Evolutionary conservation across 2,329 filamentous ascomycete species (phyloP), one percentile per base, ranked within the genome.

Genomic region (Rhynchosporium graminicola): DNA sequence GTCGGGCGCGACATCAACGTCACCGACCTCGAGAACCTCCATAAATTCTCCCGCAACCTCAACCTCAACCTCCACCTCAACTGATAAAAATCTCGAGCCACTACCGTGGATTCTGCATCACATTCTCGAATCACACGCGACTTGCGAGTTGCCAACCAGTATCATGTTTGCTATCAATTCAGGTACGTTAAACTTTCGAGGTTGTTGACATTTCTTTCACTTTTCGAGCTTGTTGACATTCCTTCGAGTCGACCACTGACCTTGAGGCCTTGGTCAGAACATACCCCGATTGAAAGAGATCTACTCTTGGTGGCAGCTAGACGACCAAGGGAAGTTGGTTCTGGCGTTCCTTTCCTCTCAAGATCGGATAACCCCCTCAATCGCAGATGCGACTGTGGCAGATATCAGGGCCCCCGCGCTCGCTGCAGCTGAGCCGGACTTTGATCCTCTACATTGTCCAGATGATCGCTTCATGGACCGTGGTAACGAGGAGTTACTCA

Each of bases 131-230:
- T 60, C 59, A 4, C 42, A 65, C 29, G 29, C 65, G 13, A 59
- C 63, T 2, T 57, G 55, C 33, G 67, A 71, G 54, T 48, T 72
- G 28, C 66, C 70, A 8, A 57, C 70, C 2, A 66, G 66, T n/a
- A 70, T 67, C 31, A 72, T 72, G 71, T 72, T 70, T 29, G 67
- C 68, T 5, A 70, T 70, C 54, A 72, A 72, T 60, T 57, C 68
- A 29, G 70, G 71, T 71, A 68, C n/a, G 67, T 50, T 43, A 10
- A 40, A 20, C 38, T 26, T 38, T 33, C 15, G 31, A 10, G 33
- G 38, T 28, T 51, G 15, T 36, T 36, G 6, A 36, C 40, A 20
- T 20, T 20, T 20, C 20, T 20, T 20, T 20, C 20, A 20, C 20
- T 20, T 20, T 13, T 28, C 8, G 26, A 26, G 28, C 43, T 10